phyloP scores from a whole-genome alignment of 1,284 basidiomycete species.

The Peniophora sp. region DNA sequence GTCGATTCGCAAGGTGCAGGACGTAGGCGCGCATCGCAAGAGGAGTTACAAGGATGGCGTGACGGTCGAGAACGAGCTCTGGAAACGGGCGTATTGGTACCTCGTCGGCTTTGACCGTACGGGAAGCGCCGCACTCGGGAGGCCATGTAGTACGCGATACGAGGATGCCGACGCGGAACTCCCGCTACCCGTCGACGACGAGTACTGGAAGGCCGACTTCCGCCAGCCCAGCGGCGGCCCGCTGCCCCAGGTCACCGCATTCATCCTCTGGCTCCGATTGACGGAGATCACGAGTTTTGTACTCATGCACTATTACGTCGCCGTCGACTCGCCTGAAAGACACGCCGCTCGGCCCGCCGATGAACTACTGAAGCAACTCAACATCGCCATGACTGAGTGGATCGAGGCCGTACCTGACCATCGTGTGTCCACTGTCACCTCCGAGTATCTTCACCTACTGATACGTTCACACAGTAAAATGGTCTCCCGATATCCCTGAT shows the following conservation, averaged over 20 bases:
- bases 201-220: constrained; percentile 69
- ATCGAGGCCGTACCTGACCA: constrained; percentile 60
- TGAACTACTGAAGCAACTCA: constrained; percentile 63
- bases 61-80: constrained; percentile 37
- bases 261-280: constrained; percentile 62
- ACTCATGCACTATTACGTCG: constrained; percentile 68
- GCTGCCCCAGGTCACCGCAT: constrained; percentile 57
- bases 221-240: constrained; percentile 58
- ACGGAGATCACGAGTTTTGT: constrained; percentile 67
- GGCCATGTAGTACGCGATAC: constrained; percentile 64
- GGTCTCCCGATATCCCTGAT: constrained; percentile 55
- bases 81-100: constrained; percentile 47
- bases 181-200: constrained; percentile 80
- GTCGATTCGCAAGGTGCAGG: constrained; percentile 37
- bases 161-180: constrained; percentile 80
- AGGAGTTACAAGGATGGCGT: constrained; percentile 23
- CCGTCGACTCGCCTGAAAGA: constrained; percentile 47
- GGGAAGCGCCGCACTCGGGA: constrained; percentile 58
- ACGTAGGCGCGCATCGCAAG: constrained; percentile 35
- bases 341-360: constrained; percentile 46
- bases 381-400: constrained; percentile 68
- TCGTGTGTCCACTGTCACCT: constrained; percentile 31
- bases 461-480: constrained; percentile 41
- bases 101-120: constrained; percentile 54
- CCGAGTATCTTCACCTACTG: constrained; percentile 3